These are phyloP conservation scores for Aspergillus avenaceus DNA, from an alignment of 495 filamentous ascomycete species.

Conservation along the genomic window DNA sequence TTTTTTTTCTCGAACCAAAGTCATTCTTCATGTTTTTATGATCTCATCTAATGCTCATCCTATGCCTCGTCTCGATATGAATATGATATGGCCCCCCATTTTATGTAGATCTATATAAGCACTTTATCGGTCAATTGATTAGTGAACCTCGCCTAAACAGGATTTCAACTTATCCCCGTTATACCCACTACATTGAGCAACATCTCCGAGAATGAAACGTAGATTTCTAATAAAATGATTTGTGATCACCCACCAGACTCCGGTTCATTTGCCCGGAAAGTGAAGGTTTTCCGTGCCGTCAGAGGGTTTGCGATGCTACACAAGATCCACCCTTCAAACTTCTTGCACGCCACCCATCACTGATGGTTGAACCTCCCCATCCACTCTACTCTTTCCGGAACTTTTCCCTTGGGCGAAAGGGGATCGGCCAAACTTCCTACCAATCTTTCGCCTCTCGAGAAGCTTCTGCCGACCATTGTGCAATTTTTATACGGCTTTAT, in stretches of 20 bases:
- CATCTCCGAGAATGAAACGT: conserved; percentile 12
- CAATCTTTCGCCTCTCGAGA: conserved; percentile 21
- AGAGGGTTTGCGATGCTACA: conserved; percentile 16
- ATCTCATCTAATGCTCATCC: too few relatives aligned
- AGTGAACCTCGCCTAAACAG: neutral
- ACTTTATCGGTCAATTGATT: neutral
- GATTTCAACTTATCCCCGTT: too few relatives aligned
- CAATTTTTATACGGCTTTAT: conserved; percentile 18
- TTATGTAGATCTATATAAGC: neutral
- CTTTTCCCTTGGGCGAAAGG: conserved; percentile 11
- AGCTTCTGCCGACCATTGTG: conserved; percentile 22
- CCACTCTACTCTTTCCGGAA: conserved; percentile 4
- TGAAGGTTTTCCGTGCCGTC: conserved; percentile 15
- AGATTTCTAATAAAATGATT: neutral
- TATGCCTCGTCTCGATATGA: too few relatives aligned
- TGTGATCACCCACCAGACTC: neutral
- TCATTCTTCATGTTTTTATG: too few relatives aligned
- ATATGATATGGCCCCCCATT: too few relatives aligned
- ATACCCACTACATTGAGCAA: conserved; percentile 10
- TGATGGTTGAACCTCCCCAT: too few relatives aligned
- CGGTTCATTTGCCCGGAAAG: conserved; percentile 30
- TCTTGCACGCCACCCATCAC: neutral
- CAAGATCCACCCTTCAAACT: conserved; percentile 17
- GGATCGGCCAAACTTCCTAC: conserved; percentile 2
- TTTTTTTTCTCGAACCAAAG: neutral